Conservation (phyloP, 2,329 filamentous ascomycete species). For the Capronia americana region DNA sequence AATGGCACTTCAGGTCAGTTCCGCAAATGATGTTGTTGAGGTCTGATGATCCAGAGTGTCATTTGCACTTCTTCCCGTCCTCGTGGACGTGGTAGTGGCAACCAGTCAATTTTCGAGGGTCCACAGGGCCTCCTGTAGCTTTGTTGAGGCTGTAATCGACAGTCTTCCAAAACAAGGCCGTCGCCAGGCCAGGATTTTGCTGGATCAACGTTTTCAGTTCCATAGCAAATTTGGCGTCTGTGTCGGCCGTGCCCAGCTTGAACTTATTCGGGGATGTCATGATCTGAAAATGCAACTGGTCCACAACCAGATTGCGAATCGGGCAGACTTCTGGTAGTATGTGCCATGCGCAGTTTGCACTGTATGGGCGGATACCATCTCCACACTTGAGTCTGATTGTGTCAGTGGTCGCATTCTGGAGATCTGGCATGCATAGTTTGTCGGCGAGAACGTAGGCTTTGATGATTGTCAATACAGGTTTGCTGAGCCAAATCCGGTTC, state of each 20-base stretch:
- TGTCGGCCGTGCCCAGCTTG: neutral
- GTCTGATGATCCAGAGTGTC: neutral
- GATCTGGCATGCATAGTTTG: slow-evolving; percentile 18
- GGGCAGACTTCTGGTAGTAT: neutral
- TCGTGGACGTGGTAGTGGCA: neutral
- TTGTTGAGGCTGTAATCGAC: neutral
- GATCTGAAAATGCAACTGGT: neutral
- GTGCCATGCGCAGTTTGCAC: neutral
- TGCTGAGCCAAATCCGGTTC: neutral
- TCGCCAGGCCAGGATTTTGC: neutral
- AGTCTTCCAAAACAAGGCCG: neutral
- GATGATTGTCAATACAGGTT: neutral
- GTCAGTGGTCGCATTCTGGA: slow-evolving; percentile 23
- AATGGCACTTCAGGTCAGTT: neutral
- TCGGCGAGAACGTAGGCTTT: slow-evolving; percentile 18
- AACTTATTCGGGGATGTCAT: neutral
- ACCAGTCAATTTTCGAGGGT: neutral
- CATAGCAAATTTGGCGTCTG: neutral
- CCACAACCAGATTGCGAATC: neutral
- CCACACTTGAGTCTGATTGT: neutral
- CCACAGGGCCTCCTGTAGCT: neutral
- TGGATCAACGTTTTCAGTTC: neutral
- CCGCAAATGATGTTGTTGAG: neutral
- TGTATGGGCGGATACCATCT: too few relatives aligned
- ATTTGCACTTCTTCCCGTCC: neutral